Base-by-base conservation (phyloP, 768 basidiomycete species). In the Gymnopilus junonius region DNA sequence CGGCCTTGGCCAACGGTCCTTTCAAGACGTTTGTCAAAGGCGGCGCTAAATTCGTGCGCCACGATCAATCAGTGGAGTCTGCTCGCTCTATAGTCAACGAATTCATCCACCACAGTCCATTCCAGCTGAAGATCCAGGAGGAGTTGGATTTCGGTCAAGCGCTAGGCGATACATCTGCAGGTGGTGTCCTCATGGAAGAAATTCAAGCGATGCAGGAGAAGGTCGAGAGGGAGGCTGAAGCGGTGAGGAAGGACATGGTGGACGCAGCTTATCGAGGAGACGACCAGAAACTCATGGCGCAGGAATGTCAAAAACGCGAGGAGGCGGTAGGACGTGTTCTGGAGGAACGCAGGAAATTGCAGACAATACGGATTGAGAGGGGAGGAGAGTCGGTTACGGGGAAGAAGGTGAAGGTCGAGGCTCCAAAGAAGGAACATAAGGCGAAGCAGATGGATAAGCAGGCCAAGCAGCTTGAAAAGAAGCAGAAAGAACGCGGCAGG, bases 11-110 rank as follows among this genome's bases (percentile, higher is more conserved):
- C 12, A 63, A 42, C n/a, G 48, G 56, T 3, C 58, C 80, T 65
- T 84, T 82, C 73, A 80, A 81, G 63, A 74, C 79, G 23, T 76
- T 76, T 25, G 70, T 83, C 31, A 76, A 80, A 40, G 75, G 74
- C 66, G 80, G 81, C 14, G 80, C 82, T 1, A 62, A 61, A 10
- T 57, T 83, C 14, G 65, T 76, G 8, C 79, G 82, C 25, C 79
- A 82, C 55, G 66, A 68, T 32, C 75, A 75, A 34, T 73, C 73
- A 2, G 67, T 71, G 37, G 50, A 68, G 3, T 75, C 75, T 12
- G 72, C 81, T 1, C 73, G 69, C 0, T 53, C 68, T 27, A 69
- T 81, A 50, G 48, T 83, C 1, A 73, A 75, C 31, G 69, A 72
- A 45, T 65, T 82, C 66, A 34, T 61, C 34, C 39, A 58, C 20